Base-by-base conservation (phyloP, 768 basidiomycete species). In the Macrolepiota fuliginosa region DNA sequence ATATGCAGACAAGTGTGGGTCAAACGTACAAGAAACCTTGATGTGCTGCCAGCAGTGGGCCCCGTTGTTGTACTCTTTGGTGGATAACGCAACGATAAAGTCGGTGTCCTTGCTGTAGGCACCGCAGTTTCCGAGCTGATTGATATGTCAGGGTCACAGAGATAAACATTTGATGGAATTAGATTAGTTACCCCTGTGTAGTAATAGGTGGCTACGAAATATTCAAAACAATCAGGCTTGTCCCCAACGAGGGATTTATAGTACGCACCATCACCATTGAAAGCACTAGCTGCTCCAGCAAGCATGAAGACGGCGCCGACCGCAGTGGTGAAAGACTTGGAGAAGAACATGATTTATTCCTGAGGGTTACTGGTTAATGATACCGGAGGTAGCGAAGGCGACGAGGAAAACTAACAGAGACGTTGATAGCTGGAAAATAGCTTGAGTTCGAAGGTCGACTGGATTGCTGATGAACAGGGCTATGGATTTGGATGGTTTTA, bases 121-220 rank as follows among this genome's bases (percentile, higher is more conserved):
- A 2, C 72, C 70, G 40, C 72, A 73, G 51, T 64, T 66, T 24
- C 72, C 72, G 50, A 68, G 56, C 69, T 70, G 56, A 37, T 35
- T 17, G 13, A 4, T 56, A 15, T 58, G 19, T 49, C 25, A 49
- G 47, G 47, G 47, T 22, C 11, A 39, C 37, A 35, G 22, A 24
- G 19, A 40, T 37, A 29, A 52, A 32, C 42, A 22, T 36, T 29
- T 12, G 24, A 36, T 40, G 24, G 36, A 45, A 11, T 51, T 24
- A 32, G 7, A n/a, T 32, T n/a, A 61, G 59, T 58, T 56, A 70
- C 69, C 32, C 68, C 69, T 22, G 68, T 64, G 29, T 53, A 52
- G 42, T 68, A 70, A 57, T 55, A 70, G 19, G 68, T 68, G 25
- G 69, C 69, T 70, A 55, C 24, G 45, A 57, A 56, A 19, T 57